Percentiles rank a stretch among this genome's conserved stretches.
Evolutionary conservation across 345 rosid genomes (phyloP).

Genomic region (Citrus glauca): DNA sequence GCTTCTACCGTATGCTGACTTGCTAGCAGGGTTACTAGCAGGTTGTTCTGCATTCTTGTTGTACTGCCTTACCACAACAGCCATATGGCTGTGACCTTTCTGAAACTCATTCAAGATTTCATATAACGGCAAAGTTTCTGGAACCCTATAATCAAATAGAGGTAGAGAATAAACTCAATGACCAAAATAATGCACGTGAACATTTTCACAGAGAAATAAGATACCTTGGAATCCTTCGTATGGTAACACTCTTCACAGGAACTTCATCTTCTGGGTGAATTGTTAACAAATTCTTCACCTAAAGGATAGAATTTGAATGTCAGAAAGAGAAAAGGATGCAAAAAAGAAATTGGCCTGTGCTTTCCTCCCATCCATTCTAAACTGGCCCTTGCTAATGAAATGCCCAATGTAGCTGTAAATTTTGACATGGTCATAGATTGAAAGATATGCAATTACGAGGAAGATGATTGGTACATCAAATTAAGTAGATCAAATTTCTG

Average conservation of each 20-base stretch:
- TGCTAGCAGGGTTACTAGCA: slow-evolving; percentile 12
- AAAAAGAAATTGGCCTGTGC: neutral
- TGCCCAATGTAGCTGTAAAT: too few relatives aligned
- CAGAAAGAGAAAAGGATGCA: neutral
- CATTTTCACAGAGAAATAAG: slow-evolving; percentile 7
- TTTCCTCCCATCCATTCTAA: too few relatives aligned
- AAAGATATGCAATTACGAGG: neutral
- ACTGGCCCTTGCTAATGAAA: too few relatives aligned
- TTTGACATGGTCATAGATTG: neutral
- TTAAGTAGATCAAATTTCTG: too few relatives aligned
- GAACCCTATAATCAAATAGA: slow-evolving; percentile 46
- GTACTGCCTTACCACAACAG: slow-evolving; percentile 68
- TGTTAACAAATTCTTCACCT: slow-evolving; percentile 87
- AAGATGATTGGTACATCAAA: neutral
- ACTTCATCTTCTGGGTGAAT: slow-evolving; percentile 76
- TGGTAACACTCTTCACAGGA: slow-evolving; percentile 80
- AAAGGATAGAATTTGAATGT: slow-evolving; percentile 3
- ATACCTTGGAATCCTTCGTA: slow-evolving; percentile 90
- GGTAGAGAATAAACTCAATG: neutral
- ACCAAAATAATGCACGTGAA: neutral
- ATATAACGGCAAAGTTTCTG: slow-evolving; percentile 77
- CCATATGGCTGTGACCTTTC: slow-evolving; percentile 99
- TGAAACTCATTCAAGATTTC: slow-evolving; percentile 98
- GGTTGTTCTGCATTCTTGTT: slow-evolving; percentile 29
- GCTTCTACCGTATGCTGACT: slow-evolving; percentile 34